Evolutionary conservation across 768 basidiomycete species (phyloP), one percentile per base, ranked within the genome.

Genomic region (Termitomyces sp.): DNA sequence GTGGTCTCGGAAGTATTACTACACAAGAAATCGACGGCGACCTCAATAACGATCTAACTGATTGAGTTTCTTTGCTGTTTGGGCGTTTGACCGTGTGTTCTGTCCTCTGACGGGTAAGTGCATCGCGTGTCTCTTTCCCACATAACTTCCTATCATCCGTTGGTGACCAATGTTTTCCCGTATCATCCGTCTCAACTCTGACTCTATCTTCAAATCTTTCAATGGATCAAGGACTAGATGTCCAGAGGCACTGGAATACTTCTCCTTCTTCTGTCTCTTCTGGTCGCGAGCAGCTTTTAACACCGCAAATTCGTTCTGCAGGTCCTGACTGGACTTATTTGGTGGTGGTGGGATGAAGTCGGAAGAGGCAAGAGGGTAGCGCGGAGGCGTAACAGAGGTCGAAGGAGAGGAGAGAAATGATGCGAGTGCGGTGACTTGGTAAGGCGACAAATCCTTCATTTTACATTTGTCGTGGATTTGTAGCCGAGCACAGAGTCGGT

Each of bases 61-160:
- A 79, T 98, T 98, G 74, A 98, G 85, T 74, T 87, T 94, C 74
- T 76, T 88, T 36, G 96, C 96, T 48, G 93, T 96, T 74, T 80
- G 85, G 55, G 93, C 94, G 69, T 98, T 98, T 56, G 82, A 88
- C 72, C 87, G 88, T 4, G 95, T 98, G 57, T 88, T 88, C 75
- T 98, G 96, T 58, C 96, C 96, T 72, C 96, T 83, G 61, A 98
- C 96, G 3, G 96, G 96, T 48, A 96, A 74, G 59, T 87, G 85
- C 87, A 95, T 93, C 8, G 93, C 93, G 71, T 98, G 96, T 72
- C 95, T 79, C 78, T 86, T 85, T 52, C 97, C 97, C 53, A 93
- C 85, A 72, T 96, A 95, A 65, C 89, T 93, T 50, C 96, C 96
- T 72, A 98, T 94, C 82, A 89, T 89, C 61, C 93, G 79, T 73